Evolutionary conservation across 2,329 filamentous ascomycete species (phyloP), one percentile per base, ranked within the genome.

Genomic region (Claviceps pazoutovae): DNA sequence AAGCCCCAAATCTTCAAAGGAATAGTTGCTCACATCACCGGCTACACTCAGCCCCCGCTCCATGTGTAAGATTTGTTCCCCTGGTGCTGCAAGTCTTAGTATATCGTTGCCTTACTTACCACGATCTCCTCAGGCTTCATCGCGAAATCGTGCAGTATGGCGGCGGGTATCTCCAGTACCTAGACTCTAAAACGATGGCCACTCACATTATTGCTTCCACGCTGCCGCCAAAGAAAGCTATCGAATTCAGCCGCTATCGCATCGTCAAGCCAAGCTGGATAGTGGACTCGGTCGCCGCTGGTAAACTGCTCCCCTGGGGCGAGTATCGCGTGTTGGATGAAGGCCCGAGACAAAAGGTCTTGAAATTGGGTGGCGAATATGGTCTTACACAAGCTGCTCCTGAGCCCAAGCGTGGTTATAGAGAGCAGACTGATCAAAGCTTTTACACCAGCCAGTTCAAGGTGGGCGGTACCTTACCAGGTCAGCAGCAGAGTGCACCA

Each of bases 191-290:
- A 71, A 97, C 91, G 1, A 84, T 86, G 64, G 91, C 89, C 0
- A 98, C 94, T 1, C 91, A 98, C 64, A 95, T 98, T 58, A 89
- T 98, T 59, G 90, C 91, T 3, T 91, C 88, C 50, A 84, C 80
- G 50, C 72, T 98, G 21, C 93, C 93, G 0, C 90, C 88, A 0
- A 97, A 96, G 70, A 98, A 98, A 67, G 82, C 82, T 30, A 80
- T 91, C 51, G 93, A 98, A 57, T 96, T 95, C 62, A 78, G 75
- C 51, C 82, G 80, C 57, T 96, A 97, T 66, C 82, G 91, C 46
- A 87, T 98, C 39, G 93, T 96, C 49, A 95, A 93, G 66, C 93
- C 93, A 1, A 83, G 88, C 19, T 98, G 93, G 93, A 79, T 98
- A 3, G 83, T 88, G 14, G 91, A 98, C 59, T 96, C 90, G 55